Conservation (phyloP, 2,329 filamentous ascomycete genomes). For the Pyrenochaeta sp. region DNA sequence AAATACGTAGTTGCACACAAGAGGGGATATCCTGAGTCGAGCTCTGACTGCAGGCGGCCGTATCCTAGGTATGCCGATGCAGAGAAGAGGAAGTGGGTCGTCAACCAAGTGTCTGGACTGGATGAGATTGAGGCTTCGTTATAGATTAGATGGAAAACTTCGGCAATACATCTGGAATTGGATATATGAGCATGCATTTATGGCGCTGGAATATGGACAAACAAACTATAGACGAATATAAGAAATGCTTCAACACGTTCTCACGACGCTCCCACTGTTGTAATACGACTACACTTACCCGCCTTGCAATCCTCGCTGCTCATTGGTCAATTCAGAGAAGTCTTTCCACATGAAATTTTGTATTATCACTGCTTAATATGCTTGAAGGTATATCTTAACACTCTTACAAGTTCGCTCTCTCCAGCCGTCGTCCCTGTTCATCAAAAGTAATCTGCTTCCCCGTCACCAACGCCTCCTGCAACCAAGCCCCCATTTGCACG, state of each 20-base stretch:
- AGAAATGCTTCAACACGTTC: neutral
- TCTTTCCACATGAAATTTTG: no score
- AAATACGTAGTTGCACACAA: conserved; percentile 67
- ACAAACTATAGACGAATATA: neutral
- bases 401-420: conserved; percentile 25
- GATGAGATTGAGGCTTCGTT: conserved; percentile 42
- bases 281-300: no score
- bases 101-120: conserved; percentile 44
- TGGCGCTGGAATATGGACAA: neutral
- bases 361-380: no score
- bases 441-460: conserved; percentile 63
- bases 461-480: conserved; percentile 65
- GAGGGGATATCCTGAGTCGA: conserved; percentile 61
- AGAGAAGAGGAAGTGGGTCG: conserved; percentile 58
- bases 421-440: conserved; percentile 29
- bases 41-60: conserved; percentile 62
- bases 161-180: neutral
- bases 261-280: no score
- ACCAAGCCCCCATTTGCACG: conserved; percentile 54
- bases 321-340: no score
- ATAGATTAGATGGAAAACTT: neutral
- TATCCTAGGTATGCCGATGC: conserved; percentile 60
- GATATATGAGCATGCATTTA: neutral
- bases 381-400: neutral
- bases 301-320: no score